Evolutionary conservation across 495 filamentous ascomycete genomes (phyloP), one percentile per base, ranked within the genome.

Genomic region (Amniculicola lignicola): DNA sequence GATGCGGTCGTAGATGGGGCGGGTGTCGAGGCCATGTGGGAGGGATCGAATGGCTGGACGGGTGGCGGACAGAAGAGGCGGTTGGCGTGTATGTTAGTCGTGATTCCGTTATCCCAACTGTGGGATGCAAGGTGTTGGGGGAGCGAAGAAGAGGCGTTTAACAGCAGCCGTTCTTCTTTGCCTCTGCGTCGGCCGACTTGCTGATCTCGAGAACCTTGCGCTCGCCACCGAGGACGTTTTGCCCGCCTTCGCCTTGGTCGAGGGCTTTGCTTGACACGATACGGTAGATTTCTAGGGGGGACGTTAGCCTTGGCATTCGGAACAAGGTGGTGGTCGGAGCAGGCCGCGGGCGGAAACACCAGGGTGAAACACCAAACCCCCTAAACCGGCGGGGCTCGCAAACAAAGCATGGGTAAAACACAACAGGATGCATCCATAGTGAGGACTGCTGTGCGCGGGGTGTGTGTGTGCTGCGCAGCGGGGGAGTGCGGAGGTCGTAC

Each of bases 181-280:
- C 78, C 64, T 89, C 80, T 61, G 81, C 75, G 66, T 93, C 87
- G 55, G 84, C 79, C 25, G 88, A 79, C 67, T 89, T 85, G 80
- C 82, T 90, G 69, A 96, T 82, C 60, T 88, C 82, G 67, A 97
- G 83, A 53, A 77, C 72, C 21, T 82, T 85, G 54, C 86, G 86
- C 65, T 82, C 77, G 49, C 57, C 53, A 19, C 80, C 81, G 59
- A 90, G 81, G 52, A 85, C 85, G 63, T 85, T 83, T 65, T 86
- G 84, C 61, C 82, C 76, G 37, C 82, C 76, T 48, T 93, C 92
- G 58, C 86, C 87, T 55, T 83, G 84, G 67, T 96, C 93, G 50
- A 96, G 81, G 54, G 89, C 89, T 81, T 99, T 99, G 79, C 84
- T 90, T 50, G 92, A 96, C 50, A 99, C 94, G 69, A 99, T 99